Conservation (phyloP, 345 rosid species). For the Linum lewisii region DNA sequence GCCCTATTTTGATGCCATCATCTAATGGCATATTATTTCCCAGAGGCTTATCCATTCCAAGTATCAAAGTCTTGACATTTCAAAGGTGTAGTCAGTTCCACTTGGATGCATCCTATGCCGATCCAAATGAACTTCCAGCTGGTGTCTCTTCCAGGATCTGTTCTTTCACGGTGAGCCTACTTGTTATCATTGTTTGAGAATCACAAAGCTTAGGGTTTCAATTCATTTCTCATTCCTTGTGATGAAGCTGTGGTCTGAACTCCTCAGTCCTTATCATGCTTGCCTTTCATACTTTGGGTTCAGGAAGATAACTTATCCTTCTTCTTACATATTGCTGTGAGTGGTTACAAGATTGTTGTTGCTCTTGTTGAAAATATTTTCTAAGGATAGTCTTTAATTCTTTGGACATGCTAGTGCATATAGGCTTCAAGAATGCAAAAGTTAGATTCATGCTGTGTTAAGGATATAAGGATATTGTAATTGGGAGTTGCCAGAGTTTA, state of each 20-base stretch:
- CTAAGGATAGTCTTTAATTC: background rate
- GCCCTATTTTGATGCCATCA: constrained; percentile 35
- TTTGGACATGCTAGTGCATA: background rate
- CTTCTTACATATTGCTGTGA: background rate
- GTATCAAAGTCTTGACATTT: constrained; percentile 55
- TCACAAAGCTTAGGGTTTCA: background rate
- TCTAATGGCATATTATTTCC: constrained; percentile 51
- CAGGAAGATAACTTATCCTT: background rate
- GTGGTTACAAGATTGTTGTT: background rate
- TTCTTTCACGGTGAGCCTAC: constrained; percentile 39
- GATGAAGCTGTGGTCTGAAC: background rate
- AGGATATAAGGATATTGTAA: background rate
- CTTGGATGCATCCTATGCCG: constrained; percentile 52
- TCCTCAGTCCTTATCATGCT: background rate
- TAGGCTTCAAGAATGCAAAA: background rate
- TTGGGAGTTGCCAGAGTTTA: background rate
- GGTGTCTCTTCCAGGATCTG: constrained; percentile 34
- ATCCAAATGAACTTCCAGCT: constrained; percentile 36
- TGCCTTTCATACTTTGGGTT: background rate
- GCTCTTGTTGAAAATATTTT: background rate
- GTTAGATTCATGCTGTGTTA: background rate
- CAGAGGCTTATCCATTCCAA: constrained; percentile 61
- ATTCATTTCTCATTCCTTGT: background rate
- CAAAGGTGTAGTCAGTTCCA: constrained; percentile 37
- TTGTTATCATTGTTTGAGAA: background rate